A percentile compares a stretch with the other conserved stretches of the same genome.
These are phyloP conservation scores for Acrocalymma vagum DNA, from an alignment of 2,329 filamentous ascomycete species.

Conservation along the genomic window DNA sequence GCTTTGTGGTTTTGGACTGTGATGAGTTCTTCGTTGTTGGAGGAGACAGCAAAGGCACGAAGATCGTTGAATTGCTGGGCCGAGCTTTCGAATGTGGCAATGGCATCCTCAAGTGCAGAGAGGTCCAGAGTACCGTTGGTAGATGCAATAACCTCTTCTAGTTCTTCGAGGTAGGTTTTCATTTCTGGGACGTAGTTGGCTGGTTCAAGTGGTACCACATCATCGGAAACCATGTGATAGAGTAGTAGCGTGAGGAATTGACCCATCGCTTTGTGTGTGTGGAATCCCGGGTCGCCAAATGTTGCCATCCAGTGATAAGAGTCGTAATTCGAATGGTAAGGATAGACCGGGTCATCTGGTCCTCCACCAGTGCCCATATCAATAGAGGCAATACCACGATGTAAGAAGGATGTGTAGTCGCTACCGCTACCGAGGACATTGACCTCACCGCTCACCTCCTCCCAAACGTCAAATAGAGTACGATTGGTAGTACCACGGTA, in stretches of 20 bases:
- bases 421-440: slow-evolving; percentile 56
- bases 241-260: slow-evolving; percentile 55
- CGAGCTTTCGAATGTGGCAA: slow-evolving; percentile 44
- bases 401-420: slow-evolving; percentile 58
- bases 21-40: slow-evolving; percentile 37
- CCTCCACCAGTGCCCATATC: slow-evolving; percentile 53
- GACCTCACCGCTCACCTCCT: slow-evolving; percentile 39
- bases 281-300: slow-evolving; percentile 61
- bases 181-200: slow-evolving; percentile 50
- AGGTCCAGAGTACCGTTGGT: slow-evolving; percentile 42
- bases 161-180: slow-evolving; percentile 42
- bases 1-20: slow-evolving; percentile 54
- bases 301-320: slow-evolving; percentile 61
- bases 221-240: slow-evolving; percentile 51
- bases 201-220: slow-evolving; percentile 50
- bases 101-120: slow-evolving; percentile 41
- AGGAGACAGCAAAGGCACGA: slow-evolving; percentile 35
- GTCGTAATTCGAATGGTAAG: slow-evolving; percentile 59
- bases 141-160: slow-evolving; percentile 40
- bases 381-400: slow-evolving; percentile 53
- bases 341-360: slow-evolving; percentile 54
- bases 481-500: slow-evolving; percentile 46
- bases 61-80: slow-evolving; percentile 39
- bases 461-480: slow-evolving; percentile 58
- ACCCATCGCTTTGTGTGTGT: slow-evolving; percentile 59